Percentiles rank a stretch among this genome's conserved stretches.
Evolutionary conservation across 139 green algal genomes (phyloP).

Genomic region (Prasinococcaceae sp.): DNA sequence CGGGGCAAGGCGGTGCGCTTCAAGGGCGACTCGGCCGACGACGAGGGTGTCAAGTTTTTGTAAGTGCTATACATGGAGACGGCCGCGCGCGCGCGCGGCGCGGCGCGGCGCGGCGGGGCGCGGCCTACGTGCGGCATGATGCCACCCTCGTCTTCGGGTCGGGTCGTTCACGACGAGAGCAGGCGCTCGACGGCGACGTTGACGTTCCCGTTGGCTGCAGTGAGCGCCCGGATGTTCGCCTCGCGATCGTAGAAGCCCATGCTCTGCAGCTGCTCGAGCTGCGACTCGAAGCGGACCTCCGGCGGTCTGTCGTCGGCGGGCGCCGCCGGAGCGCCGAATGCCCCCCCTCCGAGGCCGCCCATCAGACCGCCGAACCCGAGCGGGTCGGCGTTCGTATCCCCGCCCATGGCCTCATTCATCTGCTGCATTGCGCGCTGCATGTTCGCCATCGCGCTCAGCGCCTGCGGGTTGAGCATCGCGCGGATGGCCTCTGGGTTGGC

Average conservation of each 20-base stretch:
- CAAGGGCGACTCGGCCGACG: too few species aligned
- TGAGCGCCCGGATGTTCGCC: conserved; percentile 46
- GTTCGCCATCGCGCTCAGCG: too few species aligned
- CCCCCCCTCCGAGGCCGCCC: conserved; percentile 17
- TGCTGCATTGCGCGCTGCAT: conserved; percentile 47
- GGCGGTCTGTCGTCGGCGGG: conserved; percentile 44
- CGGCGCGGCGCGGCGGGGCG: too few species aligned
- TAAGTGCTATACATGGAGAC: too few species aligned
- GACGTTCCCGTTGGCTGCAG: conserved; percentile 68
- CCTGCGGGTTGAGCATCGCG: conserved; percentile 52
- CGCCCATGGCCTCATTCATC: conserved; percentile 34
- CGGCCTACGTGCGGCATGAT: too few species aligned
- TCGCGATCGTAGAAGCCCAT: conserved; percentile 83
- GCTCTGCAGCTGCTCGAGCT: conserved; percentile 79
- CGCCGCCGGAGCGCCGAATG: conserved; percentile 16
- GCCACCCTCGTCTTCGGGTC: too few species aligned
- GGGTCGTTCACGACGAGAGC: too few species aligned
- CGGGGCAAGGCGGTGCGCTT: too few species aligned
- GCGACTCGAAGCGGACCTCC: conserved; percentile 43
- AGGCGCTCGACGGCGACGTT: conserved; percentile 74
- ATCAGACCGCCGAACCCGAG: conserved; percentile 7
- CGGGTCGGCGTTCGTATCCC: conserved; percentile 21
- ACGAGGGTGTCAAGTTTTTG: too few species aligned
- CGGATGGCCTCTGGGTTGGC: conserved; percentile 60
- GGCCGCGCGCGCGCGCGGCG: too few species aligned